Conservation (phyloP, 495 filamentous ascomycete genomes). For the Neurospora tetrasperma region DNA sequence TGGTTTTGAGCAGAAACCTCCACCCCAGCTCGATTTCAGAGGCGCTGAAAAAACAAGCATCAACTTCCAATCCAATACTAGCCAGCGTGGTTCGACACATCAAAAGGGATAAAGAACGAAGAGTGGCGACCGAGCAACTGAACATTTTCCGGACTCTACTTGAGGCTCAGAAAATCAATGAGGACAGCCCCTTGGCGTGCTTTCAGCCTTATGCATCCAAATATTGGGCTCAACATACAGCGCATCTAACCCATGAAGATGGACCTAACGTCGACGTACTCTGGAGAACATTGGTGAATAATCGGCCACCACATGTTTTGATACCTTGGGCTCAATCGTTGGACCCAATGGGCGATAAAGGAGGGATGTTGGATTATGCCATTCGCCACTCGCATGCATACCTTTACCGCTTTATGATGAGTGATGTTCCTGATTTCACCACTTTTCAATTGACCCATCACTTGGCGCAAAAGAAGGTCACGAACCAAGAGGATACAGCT, state of each 20-base stretch:
- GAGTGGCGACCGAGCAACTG: neutral
- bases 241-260: neutral
- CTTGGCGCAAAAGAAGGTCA: too few species aligned
- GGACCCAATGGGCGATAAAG: neutral
- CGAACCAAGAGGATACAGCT: too few species aligned
- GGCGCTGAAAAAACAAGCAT: neutral
- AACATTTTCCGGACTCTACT: neutral
- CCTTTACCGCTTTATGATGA: neutral
- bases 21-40: neutral
- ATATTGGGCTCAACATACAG: neutral
- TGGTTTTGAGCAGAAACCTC: neutral
- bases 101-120: neutral
- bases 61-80: neutral
- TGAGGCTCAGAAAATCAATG: accelerated
- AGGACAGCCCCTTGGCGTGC: neutral
- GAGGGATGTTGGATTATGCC: neutral
- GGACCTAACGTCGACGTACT: neutral
- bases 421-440: neutral
- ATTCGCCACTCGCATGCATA: neutral
- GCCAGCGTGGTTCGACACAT: neutral
- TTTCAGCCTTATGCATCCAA: neutral
- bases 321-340: neutral
- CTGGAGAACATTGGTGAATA: neutral
- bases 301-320: neutral
- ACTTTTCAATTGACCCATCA: too few species aligned